phyloP scores from a whole-genome alignment of 148 eudicot genomes.

The Rhododendron griersonianum region DNA sequence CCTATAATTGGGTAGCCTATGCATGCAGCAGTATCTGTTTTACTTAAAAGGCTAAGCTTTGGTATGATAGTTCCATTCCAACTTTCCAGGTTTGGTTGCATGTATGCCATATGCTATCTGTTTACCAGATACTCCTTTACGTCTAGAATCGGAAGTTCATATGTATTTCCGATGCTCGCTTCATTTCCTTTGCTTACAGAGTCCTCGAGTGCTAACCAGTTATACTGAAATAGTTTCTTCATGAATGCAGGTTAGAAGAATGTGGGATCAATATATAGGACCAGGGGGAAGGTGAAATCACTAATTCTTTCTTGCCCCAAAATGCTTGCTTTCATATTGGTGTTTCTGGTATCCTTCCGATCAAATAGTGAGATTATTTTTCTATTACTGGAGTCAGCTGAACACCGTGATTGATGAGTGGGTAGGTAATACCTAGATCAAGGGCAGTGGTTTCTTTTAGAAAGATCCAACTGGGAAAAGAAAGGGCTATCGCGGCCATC shows the following conservation, averaged over 20 bases:
- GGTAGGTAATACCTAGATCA: background rate
- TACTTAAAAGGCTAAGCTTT: background rate
- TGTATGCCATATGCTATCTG: background rate
- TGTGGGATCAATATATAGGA: constrained; percentile 84
- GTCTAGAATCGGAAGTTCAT: background rate
- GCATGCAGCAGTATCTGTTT: background rate
- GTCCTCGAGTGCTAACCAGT: background rate
- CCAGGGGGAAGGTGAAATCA: constrained; percentile 82
- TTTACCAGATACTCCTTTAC: background rate
- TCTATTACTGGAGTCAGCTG: background rate
- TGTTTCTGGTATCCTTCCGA: background rate
- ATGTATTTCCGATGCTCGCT: background rate
- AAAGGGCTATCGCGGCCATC: background rate
- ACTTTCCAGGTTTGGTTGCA: background rate
- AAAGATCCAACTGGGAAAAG: background rate
- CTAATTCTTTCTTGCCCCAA: background rate
- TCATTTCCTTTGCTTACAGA: background rate
- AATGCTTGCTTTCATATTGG: background rate
- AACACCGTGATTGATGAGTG: background rate
- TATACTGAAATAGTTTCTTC: background rate
- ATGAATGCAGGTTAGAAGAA: constrained; percentile 66
- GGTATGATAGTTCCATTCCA: background rate
- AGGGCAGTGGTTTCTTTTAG: background rate
- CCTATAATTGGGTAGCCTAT: background rate
- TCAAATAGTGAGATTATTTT: background rate